These are phyloP conservation scores for Lycium barbarum DNA, from an alignment of 257 asterid species.

Conservation along the genomic window DNA sequence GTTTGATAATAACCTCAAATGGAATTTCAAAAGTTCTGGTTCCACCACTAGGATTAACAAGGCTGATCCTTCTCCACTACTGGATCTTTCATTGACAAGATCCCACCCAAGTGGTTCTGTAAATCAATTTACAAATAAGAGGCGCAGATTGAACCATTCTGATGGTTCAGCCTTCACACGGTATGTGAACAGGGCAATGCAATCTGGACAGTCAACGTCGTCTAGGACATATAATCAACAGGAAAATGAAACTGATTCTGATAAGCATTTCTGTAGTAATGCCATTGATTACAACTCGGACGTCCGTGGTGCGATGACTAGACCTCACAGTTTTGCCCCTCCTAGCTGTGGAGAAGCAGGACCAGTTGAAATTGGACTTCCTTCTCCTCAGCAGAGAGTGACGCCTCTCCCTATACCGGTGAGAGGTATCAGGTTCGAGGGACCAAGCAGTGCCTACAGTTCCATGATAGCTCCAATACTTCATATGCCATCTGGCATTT, in stretches of 20 bases:
- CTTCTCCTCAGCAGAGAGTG: conserved; percentile 48
- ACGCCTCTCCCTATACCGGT: conserved; percentile 62
- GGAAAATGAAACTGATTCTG: conserved; percentile 45
- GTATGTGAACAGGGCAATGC: conserved; percentile 70
- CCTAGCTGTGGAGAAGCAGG: conserved; percentile 49
- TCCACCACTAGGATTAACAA: conserved; percentile 50
- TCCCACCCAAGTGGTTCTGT: conserved; percentile 52
- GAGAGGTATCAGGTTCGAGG: conserved; percentile 56
- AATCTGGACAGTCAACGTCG: conserved; percentile 48
- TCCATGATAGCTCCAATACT: conserved; percentile 48
- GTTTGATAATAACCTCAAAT: conserved; percentile 61
- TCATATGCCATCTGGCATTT: conserved; percentile 43
- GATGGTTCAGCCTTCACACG: conserved; percentile 90
- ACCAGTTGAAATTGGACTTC: conserved; percentile 42
- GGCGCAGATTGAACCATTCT: conserved; percentile 70
- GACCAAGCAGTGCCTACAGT: conserved; percentile 45
- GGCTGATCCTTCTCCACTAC: conserved; percentile 53
- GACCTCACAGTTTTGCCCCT: conserved; percentile 44
- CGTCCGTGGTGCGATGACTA: conserved; percentile 43
- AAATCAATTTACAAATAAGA: conserved; percentile 59
- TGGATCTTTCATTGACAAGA: conserved; percentile 86
- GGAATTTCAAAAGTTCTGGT: conserved; percentile 42
- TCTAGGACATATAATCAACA: conserved; percentile 56
- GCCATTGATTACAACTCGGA: conserved; percentile 60
- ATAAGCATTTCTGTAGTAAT: conserved; percentile 48